Evolutionary conservation across 2,329 filamentous ascomycete species (phyloP), one percentile per base, ranked within the genome.

Genomic region (Alternaria longipes): DNA sequence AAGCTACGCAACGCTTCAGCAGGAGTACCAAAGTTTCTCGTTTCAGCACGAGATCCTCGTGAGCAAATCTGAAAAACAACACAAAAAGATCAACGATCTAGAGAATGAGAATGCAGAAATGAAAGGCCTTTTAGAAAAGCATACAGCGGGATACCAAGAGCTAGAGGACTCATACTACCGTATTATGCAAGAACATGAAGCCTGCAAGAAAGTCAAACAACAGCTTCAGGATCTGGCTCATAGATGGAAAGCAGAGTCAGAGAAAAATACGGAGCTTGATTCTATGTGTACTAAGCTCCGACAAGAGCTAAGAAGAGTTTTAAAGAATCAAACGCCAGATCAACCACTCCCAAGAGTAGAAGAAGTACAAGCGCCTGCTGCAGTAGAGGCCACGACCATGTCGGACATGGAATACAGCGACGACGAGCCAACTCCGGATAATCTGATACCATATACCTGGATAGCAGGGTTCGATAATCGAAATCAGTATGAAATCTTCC

Each of bases 371-470:
- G 24, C 41, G 16, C 59, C 59, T 56, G 9, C 41, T 61, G 41
- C 16, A 45, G 20, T 61, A 61, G 59, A 61, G 41, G 54, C 59
- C 4, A 61, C 47, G 41, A 56, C 59, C 20, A 54, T 54, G 46
- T 54, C 36, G 24, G 59, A 57, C 41, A 57, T 61, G 4, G 53
- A 54, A 54, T 49, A 36, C 34, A 61, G 59, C 28, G 47, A 61
- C 16, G 47, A 61, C 53, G 32, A 60, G 58, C 41, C n/a, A 54
- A 45, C 24, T 53, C 32, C 32, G 54, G 58, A 20, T 20, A 1
- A 60, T 56, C 4, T 50, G 49, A 30, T 50, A 28, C 34, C 8
- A 56, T 50, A 56, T 41, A 60, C 58, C 50, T 54, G 20, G 59
- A 49, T 34, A 53, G 53, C 41, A 44, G 41, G 5, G 24, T 60